Base-by-base conservation (phyloP, 148 eudicot genomes). In the Rhododendron simsii region DNA sequence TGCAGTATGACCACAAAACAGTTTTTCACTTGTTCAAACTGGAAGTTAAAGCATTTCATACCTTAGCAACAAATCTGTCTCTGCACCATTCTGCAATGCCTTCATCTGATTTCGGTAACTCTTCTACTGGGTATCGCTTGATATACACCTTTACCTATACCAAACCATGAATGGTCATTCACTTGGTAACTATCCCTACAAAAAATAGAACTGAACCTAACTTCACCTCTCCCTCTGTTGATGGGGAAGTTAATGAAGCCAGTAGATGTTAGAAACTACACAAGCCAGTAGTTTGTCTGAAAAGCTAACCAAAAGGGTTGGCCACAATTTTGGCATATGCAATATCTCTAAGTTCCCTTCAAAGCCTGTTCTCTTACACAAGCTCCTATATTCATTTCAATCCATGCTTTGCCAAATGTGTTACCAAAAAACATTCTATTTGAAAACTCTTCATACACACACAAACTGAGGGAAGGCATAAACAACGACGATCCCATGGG, bases 41-140 rank as follows among this genome's bases (percentile, higher is more conserved):
- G 71, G 9, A 21, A 28, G 41, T 44, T 67, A 48, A 35, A 45
- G 26, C 7, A 47, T 53, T 14, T 83, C 53, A 26, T 57, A 95
- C 96, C 94, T 95, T 95, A 71, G 94, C 93, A 47, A 89, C 89
- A 87, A 93, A 95, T 71, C 86, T 80, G 88, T 93, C 98, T 90
- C 84, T 93, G 86, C 96, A 95, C 98, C 98, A 92, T 83, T 95
- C 93, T 73, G 96, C 96, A 92, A 95, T 91, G 35, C 78, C 94
- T 28, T 95, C 96, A 81, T 93, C 95, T 7, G 93, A 85, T 86
- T 91, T 93, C 53, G 98, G 95, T 81, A 95, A 88, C 84, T 95
- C 96, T 76, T 87, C 89, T 94, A 95, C 91, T 57, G 86, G 84
- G 89, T 91, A 89, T 80, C 96, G 88, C 88, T 91, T 91, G 63